These are phyloP conservation scores for Staphylotrichum tortipilum DNA, from an alignment of 495 filamentous ascomycete genomes.

Conservation along the genomic window DNA sequence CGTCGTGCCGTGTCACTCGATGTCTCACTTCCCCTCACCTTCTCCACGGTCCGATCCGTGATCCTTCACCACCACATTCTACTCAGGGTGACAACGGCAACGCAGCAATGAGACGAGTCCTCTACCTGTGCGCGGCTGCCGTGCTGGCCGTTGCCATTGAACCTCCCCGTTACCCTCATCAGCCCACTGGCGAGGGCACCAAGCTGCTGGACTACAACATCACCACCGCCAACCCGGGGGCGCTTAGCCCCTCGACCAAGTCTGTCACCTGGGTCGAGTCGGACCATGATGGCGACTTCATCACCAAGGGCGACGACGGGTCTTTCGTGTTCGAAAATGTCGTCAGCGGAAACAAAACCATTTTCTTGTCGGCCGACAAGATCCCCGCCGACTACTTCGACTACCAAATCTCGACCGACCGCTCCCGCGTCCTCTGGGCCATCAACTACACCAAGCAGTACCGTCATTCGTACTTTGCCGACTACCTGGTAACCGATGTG, in stretches of 20 bases:
- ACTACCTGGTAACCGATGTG: conserved; percentile 46
- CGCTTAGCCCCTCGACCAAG: conserved; percentile 23
- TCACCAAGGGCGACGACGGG: conserved; percentile 33
- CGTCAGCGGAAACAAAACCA: conserved; percentile 35
- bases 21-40: not conserved
- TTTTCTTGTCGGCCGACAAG: conserved; percentile 36
- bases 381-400: conserved; percentile 24
- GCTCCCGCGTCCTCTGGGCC: conserved; percentile 42
- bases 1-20: not conserved
- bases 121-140: conserved; percentile 9
- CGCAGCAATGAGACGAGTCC: conserved; percentile 14
- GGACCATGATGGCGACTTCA: conserved; percentile 39
- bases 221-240: conserved; percentile 24
- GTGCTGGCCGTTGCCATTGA: conserved; percentile 24
- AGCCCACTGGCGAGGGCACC: conserved; percentile 29
- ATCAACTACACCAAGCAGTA: conserved; percentile 51
- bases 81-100: too few species aligned
- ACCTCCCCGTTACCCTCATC: conserved; percentile 30
- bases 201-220: conserved; percentile 39
- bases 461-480: conserved; percentile 49
- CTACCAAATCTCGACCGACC: conserved; percentile 32
- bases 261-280: conserved; percentile 41
- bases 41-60: too few species aligned
- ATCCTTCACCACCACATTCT: too few species aligned
- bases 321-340: conserved; percentile 44